Conservation (phyloP, 495 filamentous ascomycete genomes). For the Aspergillus egyptiacus region DNA sequence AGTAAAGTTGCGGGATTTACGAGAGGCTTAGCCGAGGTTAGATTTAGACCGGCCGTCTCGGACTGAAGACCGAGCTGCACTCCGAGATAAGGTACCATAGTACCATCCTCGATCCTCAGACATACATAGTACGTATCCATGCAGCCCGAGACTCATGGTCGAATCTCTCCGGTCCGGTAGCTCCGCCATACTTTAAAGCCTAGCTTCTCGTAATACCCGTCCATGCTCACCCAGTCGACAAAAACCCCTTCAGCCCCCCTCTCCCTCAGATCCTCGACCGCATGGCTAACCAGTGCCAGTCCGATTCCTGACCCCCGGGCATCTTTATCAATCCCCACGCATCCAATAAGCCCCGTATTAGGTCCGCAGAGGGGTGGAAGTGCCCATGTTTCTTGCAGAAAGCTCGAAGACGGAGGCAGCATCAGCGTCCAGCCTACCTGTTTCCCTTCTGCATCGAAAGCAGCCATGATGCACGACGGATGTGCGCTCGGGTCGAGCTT, state of each 20-base stretch:
- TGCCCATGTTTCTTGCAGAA: slow-evolving; percentile 37
- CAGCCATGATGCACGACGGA: slow-evolving; percentile 42
- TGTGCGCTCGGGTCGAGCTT: slow-evolving; percentile 32
- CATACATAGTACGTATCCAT: no score
- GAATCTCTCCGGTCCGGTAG: slow-evolving; percentile 37
- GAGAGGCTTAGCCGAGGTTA: neutral
- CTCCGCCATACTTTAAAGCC: slow-evolving; percentile 42
- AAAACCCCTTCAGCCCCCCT: slow-evolving; percentile 44
- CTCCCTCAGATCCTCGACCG: slow-evolving; percentile 44
- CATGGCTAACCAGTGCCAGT: slow-evolving; percentile 41
- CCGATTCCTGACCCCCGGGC: slow-evolving; percentile 41
- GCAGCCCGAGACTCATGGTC: no score
- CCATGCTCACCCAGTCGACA: slow-evolving; percentile 46
- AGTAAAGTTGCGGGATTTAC: neutral
- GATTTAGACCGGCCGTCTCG: neutral
- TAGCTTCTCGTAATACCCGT: slow-evolving; percentile 47
- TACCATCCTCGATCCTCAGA: no score
- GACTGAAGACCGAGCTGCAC: neutral
- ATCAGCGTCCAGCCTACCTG: slow-evolving; percentile 50
- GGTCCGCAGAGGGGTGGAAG: slow-evolving; percentile 41
- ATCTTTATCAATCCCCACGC: slow-evolving; percentile 41
- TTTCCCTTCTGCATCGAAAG: slow-evolving; percentile 33
- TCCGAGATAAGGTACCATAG: no score
- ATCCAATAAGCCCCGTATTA: slow-evolving; percentile 45
- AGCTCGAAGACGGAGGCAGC: slow-evolving; percentile 28